Base-by-base conservation (phyloP, 441 rosid genomes). In the Mallotus repandus region DNA sequence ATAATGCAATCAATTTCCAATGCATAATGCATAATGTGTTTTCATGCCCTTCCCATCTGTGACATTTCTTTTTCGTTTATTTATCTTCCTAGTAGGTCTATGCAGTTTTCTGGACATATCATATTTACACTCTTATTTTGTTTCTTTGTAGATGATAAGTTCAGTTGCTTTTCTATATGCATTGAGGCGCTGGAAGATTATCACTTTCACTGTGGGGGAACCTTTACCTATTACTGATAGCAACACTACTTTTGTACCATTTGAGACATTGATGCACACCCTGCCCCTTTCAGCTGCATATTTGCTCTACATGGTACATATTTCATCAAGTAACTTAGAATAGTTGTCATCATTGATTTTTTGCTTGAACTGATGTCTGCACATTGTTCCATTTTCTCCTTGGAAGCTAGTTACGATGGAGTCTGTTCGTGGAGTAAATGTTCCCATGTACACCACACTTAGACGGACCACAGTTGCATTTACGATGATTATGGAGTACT, bases 401-500 rank as follows among this genome's bases (percentile, higher is more conserved):
- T 82, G 86, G 80, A 92, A 95, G 98, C 84, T 95, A 84, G 97
- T 86, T 64, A 84, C 93, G 13, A 90, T 96, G 95, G 99, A 91
- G 78, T 86, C 98, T 80, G 84, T 96, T 43, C 97, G 98, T 62
- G 97, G 99, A 70, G 98, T 96, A 60, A 96, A 93, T 86, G 97
- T 96, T 81, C 99, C 98, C 68, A 96, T 96, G 99, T 96, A 93
- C 76, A 91, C 99, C 67, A 90, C 99, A 9, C 92, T 96, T 59
- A 89, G 99, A 81, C 89, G 99, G 79, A 93, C 96, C 0, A 96
- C 97, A 0, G 93, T 96, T 56, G 97, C 85, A 21, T 96, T 96
- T 84, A 93, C 99, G 8, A 93, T 96, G 97, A 75, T 88, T 69
- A 82, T 89, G 82, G 99, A 96, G 82, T 89, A 84, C 77, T 76